phyloP scores from a whole-genome alignment of 1,284 basidiomycete genomes.

The Malassezia nana region DNA sequence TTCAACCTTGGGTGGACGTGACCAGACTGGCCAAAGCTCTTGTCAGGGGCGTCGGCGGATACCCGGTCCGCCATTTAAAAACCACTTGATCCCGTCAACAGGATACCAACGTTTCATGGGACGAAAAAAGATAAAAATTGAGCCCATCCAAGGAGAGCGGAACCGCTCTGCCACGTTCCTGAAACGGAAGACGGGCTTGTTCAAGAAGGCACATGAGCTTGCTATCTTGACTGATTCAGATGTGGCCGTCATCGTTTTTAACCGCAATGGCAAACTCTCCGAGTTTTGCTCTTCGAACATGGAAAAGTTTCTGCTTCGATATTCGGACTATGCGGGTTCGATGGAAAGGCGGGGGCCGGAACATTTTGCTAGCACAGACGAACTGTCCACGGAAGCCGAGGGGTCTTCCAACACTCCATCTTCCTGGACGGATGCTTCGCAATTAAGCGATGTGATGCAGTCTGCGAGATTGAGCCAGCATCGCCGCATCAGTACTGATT shows the following conservation, averaged over 20 bases:
- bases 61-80: too few relatives aligned
- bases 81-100: not conserved
- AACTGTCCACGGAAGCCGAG: not conserved
- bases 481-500: not conserved
- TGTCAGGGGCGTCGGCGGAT: too few relatives aligned
- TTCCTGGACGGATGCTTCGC: not conserved
- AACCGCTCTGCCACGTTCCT: slow-evolving; percentile 82
- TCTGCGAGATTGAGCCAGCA: too few relatives aligned
- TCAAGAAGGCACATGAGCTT: slow-evolving; percentile 82
- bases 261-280: slow-evolving; percentile 48
- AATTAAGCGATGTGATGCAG: not conserved
- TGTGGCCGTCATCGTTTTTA: slow-evolving; percentile 62
- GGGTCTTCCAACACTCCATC: not conserved
- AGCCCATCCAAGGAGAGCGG: slow-evolving; percentile 76
- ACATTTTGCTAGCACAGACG: not conserved
- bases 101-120: slow-evolving; percentile 55
- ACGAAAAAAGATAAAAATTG: slow-evolving; percentile 77
- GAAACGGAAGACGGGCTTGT: slow-evolving; percentile 80
- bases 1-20: too few relatives aligned
- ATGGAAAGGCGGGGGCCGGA: slow-evolving; percentile 9
- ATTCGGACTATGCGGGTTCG: slow-evolving; percentile 25
- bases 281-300: slow-evolving; percentile 42
- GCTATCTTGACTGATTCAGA: slow-evolving; percentile 65
- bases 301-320: slow-evolving; percentile 29
- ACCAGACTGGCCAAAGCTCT: too few relatives aligned